Base-by-base conservation (phyloP, 2,329 filamentous ascomycete species). In the Fusarium coicis region DNA sequence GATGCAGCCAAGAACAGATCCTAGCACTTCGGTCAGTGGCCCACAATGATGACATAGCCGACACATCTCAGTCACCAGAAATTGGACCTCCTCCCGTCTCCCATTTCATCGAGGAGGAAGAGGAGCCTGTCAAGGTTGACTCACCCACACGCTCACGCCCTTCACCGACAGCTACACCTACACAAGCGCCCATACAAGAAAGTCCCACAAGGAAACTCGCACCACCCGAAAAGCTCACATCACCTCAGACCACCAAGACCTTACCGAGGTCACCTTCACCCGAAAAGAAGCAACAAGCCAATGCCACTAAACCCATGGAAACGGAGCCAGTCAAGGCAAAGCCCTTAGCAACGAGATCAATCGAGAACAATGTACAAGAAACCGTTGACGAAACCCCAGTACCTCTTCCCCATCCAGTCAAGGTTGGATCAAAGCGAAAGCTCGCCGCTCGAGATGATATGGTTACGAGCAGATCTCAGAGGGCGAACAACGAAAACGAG, bases 31-130 rank as follows among this genome's bases (percentile, higher is more conserved):
- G 85, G 57, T 84, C 84, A 42, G 84, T 87, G 52, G 85, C 84
- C 18, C 83, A 85, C 57, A 84, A 80, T 11, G 80, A 80, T 49
- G 83, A 85, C 55, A 84, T 85, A 39, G 85, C 85, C 42, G 83
- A 85, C 63, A 84, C 84, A 39, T 86, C 85, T 49, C 89, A 92
- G 44, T 93, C 92, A 6, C 91, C 92, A 10, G 91, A 94, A 63
- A 86, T 94, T 49, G 92, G 92, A 1, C 88, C 90, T 8, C 89
- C 90, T 10, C 88, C 89, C 2, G 84, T 89, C 49, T 90, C 88
- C 14, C 85, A 87, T 63, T 89, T 87, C 70, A 85, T 90, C n/a
- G 86, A 90, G 40, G 85, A 87, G 55, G 84, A 87, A 58, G 87
- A 90, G 54, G 87, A 90, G 55, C 85, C 85, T 2, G 82, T 87